These are phyloP conservation scores for Phytophthora citricola DNA, from an alignment of 352 stramenopile genomes.

Conservation along the genomic window DNA sequence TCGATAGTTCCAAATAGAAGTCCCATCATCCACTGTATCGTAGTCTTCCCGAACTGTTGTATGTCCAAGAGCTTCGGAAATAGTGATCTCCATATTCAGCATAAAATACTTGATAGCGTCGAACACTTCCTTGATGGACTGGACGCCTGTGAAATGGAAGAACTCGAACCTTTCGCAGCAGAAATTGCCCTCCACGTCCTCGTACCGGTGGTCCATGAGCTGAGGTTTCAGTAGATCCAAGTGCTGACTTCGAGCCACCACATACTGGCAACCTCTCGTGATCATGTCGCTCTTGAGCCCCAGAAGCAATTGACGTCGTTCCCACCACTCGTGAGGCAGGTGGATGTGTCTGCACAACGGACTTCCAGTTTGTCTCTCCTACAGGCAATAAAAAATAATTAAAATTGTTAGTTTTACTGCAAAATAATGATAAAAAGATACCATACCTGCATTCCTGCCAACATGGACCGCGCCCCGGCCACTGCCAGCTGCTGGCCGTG, in stretches of 20 bases:
- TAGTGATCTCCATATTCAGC: constrained; percentile 64
- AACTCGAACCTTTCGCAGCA: constrained; percentile 45
- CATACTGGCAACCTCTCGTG: constrained; percentile 41
- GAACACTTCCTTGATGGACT: constrained; percentile 60
- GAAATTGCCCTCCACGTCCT: constrained; percentile 41
- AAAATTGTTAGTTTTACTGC: neutral
- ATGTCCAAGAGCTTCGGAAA: constrained; percentile 57
- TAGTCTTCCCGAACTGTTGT: constrained; percentile 62
- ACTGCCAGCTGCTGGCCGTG: constrained; percentile 27
- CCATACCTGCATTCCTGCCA: constrained; percentile 32
- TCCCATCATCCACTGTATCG: constrained; percentile 35
- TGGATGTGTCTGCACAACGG: constrained; percentile 36
- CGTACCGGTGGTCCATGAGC: constrained; percentile 31
- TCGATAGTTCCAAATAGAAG: constrained; percentile 48
- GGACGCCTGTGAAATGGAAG: constrained; percentile 47
- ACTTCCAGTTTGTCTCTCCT: constrained; percentile 38
- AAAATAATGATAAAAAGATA: constrained; percentile 8
- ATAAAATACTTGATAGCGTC: constrained; percentile 55
- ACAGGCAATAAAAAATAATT: constrained; percentile 3
- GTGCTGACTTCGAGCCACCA: constrained; percentile 43
- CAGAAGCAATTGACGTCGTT: constrained; percentile 47
- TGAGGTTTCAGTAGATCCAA: constrained; percentile 45
- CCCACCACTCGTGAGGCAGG: constrained; percentile 32
- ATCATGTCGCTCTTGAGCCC: constrained; percentile 48
- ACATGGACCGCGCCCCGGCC: constrained; percentile 15